A percentile compares a stretch with the other conserved stretches of the same genome.
These are phyloP conservation scores for Botryotinia globosa DNA, from an alignment of 2,329 filamentous ascomycete species.

Conservation along the genomic window DNA sequence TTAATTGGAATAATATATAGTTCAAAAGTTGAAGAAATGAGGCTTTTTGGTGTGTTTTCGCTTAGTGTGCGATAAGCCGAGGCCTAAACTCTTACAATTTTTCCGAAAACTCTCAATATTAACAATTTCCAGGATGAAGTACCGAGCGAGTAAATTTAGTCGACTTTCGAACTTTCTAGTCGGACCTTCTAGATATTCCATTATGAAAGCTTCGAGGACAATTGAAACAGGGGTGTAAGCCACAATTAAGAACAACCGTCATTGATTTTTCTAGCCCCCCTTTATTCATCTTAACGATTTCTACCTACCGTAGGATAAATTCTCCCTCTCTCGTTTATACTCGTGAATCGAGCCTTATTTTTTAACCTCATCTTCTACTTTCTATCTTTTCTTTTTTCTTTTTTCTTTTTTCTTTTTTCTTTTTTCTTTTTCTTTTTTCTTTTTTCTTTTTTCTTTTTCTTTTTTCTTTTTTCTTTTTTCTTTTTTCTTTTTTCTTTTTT, in stretches of 20 bases:
- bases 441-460: too few relatives aligned
- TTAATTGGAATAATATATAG: too few relatives aligned
- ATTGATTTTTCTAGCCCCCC: not conserved
- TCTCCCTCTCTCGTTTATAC: not conserved
- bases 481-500: too few relatives aligned
- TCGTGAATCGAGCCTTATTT: not conserved
- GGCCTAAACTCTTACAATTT: too few relatives aligned
- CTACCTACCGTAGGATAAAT: not conserved
- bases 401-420: too few relatives aligned
- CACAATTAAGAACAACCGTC: not conserved
- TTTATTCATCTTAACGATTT: not conserved
- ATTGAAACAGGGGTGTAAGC: not conserved
- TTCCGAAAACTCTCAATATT: not conserved
- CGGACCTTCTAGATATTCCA: not conserved
- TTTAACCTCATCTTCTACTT: not conserved
- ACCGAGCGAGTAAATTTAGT: not conserved
- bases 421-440: too few relatives aligned
- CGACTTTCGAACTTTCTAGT: not conserved
- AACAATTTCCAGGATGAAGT: not conserved
- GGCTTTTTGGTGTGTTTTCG: too few relatives aligned
- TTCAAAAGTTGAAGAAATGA: too few relatives aligned
- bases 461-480: too few relatives aligned
- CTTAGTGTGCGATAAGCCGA: too few relatives aligned
- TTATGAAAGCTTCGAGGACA: not conserved
- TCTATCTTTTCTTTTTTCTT: too few relatives aligned